Conservation (phyloP, 2,329 filamentous ascomycete species). For the Phialocephala subalpina region DNA sequence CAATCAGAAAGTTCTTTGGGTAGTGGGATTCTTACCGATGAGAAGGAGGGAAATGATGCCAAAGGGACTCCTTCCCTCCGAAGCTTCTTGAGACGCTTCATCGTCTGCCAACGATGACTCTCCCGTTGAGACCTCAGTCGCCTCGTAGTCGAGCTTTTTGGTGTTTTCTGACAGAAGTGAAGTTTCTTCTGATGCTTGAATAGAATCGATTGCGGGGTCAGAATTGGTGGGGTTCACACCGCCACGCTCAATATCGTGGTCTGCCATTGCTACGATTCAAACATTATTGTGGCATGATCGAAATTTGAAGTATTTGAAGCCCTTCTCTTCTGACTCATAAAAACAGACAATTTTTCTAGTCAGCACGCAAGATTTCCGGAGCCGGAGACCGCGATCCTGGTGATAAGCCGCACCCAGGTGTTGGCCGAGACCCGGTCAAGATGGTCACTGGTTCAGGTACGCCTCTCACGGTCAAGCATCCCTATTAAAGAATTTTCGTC, state of each 20-base stretch:
- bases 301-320: neutral
- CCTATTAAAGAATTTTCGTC: neutral
- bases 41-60: conserved; percentile 2
- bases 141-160: conserved; percentile 1
- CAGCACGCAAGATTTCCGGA: no score
- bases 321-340: neutral
- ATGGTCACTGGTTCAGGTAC: neutral
- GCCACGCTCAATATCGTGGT: neutral
- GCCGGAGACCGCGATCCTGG: no score
- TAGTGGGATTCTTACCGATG: neutral
- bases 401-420: neutral
- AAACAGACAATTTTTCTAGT: neutral
- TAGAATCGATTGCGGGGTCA: neutral
- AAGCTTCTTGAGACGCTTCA: neutral
- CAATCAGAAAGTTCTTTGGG: neutral
- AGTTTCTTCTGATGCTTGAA: neutral
- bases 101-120: neutral
- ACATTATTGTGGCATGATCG: neutral
- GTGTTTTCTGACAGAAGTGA: neutral
- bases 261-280: neutral
- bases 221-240: neutral
- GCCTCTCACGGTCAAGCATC: neutral
- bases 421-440: neutral
- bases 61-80: neutral
- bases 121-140: neutral